Base-by-base conservation (phyloP, 345 rosid species). In the Crucihimalaya himalaica region DNA sequence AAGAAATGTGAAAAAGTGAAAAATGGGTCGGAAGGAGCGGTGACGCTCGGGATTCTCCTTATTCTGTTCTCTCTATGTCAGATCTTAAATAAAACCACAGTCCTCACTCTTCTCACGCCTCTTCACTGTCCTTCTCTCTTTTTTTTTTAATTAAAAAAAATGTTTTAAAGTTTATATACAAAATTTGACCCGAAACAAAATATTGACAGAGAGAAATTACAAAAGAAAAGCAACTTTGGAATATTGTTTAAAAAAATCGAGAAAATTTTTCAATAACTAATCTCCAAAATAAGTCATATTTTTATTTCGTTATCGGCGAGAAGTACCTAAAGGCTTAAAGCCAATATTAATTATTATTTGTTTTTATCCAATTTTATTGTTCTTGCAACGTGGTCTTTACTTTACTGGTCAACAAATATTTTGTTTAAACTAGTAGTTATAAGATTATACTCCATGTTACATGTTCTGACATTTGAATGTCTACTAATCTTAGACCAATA, bases 1-100 rank as follows among this genome's bases (percentile, higher is more conserved):
- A 68, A 69, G 64, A 76, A 75, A 68, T 53, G 78, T 74, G 78
- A 68, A 76, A 64, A 68, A 45, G 74, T 61, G 57, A 76, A 76
- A 69, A 35, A 23, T 28, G 21, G 55, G 69, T 68, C 27, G 63
- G 68, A 29, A 42, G 68, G 69, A 68, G 74, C 74, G 74, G 79
- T 70, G 74, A 76, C 65, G 79, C 79, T 62, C 73, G 78, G 63
- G 78, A 67, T 75, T 67, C 78, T 74, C 72, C 71, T 73, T 45
- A 43, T 34, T 58, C 39, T 13, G 57, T 4, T n/a, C 61, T 54
- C 25, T 28, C 8, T 11, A 15, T 73, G 78, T 65, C 72, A 74
- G 78, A 48, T 46, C 66, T 15, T n/a, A n/a, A n/a, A n/a, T n/a
- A 5, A 35, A 39, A 39, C 50, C 15, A 28, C 2, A 28, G 31